These are phyloP conservation scores for Wickerhamomyces ciferrii DNA, from an alignment of 805 yeast genomes.

Conservation along the genomic window DNA sequence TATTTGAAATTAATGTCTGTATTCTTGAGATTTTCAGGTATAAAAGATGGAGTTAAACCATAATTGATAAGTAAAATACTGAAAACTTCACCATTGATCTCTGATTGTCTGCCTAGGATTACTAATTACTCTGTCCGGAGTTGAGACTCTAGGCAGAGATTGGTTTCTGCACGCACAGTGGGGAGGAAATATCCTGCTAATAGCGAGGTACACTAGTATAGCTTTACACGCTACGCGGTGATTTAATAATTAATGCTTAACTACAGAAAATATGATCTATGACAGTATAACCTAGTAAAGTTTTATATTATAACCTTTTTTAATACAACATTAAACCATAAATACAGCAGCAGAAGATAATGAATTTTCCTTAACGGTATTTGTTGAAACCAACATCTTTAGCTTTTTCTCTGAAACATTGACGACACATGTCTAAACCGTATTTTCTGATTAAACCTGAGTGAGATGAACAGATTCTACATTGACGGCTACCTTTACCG, in stretches of 20 bases:
- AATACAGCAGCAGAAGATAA: constrained; percentile 9
- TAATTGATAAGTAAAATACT: background rate
- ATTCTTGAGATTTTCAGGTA: background rate
- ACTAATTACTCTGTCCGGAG: background rate
- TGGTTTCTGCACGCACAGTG: background rate
- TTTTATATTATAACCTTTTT: constrained; percentile 3
- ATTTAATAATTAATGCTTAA: too few species aligned
- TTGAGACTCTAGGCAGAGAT: background rate
- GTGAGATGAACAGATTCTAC: constrained; percentile 99
- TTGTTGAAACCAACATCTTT: constrained; percentile 98
- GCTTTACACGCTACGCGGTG: background rate
- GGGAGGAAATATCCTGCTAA: too few species aligned
- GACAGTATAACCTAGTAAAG: background rate
- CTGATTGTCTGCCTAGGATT: background rate
- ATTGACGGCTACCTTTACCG: constrained; percentile 99
- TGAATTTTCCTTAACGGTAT: constrained; percentile 67
- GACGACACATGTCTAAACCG: constrained; percentile 99
- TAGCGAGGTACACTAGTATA: too few species aligned
- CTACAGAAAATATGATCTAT: too few species aligned
- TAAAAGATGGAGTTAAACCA: background rate
- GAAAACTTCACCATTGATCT: background rate
- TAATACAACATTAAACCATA: constrained; percentile 16
- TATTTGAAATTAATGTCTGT: background rate
- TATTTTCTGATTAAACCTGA: constrained; percentile 99
- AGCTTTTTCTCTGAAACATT: constrained; percentile 99